Base-by-base conservation (phyloP, 441 rosid genomes). In the California macrophylla region DNA sequence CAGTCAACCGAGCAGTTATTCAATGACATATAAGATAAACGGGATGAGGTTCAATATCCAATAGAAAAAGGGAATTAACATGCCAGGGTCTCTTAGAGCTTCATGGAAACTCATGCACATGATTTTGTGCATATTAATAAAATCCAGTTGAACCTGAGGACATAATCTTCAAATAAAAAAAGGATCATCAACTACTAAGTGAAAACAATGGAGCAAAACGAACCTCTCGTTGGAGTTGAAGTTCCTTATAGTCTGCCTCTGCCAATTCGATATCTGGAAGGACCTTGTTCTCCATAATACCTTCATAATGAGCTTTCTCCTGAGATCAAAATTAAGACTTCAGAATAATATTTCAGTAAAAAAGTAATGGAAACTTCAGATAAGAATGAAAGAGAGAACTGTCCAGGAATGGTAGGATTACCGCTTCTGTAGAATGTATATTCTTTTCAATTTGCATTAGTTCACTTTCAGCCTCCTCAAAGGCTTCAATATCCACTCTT, bases 271-370 rank as follows among this genome's bases (percentile, higher is more conserved):
- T 87, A 74, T 81, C 88, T 67, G 81, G 82, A 52, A 87, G 82
- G 79, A 94, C 99, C 83, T 86, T 92, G 67, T 69, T 82, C 54
- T 78, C 74, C 99, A 92, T 94, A 69, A 92, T 60, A 65, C 80
- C 73, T 85, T 90, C 93, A 77, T 94, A 94, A 82, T 90, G 90
- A 24, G 69, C 79, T 83, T 81, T 86, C 77, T 81, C 90, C 99
- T 94, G 85, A 74, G 76, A 74, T 52, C 72, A 72, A 79, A 75
- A 16, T 66, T 68, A 67, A 29, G 23, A 72, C 68, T 72, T 74
- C 70, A 60, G 36, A 78, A 69, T 72, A 78, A 68, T 71, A 67
- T 71, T 69, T 32, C 52, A 72, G 36, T 58, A 66, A 52, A 20
- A 21, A 38, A 66, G 42, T 60, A 45, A 32, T 64, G 74, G 56